Percentiles rank a stretch among this genome's conserved stretches.
Evolutionary conservation across 2,329 filamentous ascomycete genomes (phyloP).

Genomic region (Harringtonia lauricola): DNA sequence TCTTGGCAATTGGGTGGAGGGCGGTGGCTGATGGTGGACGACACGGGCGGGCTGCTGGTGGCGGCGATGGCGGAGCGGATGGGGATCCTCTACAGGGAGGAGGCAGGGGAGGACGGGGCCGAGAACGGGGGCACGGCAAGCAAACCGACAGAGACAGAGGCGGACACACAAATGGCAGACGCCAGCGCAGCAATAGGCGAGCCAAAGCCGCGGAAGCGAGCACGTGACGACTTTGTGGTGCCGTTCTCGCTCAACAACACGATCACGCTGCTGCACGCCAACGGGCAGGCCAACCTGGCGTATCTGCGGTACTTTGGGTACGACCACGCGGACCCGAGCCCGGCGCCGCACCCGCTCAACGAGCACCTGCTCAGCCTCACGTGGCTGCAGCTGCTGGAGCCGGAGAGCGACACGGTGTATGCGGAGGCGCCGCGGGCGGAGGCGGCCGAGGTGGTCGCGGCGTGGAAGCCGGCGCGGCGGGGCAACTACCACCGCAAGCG

Average conservation of each 20-base stretch:
- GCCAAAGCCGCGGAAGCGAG: conserved; percentile 14
- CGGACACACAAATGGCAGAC: not conserved
- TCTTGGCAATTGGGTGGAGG: conserved; percentile 16
- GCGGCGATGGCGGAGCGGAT: conserved; percentile 82
- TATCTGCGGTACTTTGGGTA: conserved; percentile 85
- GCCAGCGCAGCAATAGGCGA: not conserved
- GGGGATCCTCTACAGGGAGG: conserved; percentile 56
- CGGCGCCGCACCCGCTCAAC: conserved; percentile 65
- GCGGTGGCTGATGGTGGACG: conserved; percentile 75
- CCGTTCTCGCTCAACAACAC: conserved; percentile 63
- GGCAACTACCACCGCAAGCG: conserved; percentile 85
- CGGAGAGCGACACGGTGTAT: conserved; percentile 65
- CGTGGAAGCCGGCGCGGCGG: conserved; percentile 72
- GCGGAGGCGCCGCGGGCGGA: conserved; percentile 49
- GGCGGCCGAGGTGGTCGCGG: conserved; percentile 47
- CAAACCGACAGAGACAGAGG: not conserved
- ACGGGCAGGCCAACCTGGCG: conserved; percentile 77
- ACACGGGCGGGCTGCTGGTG: conserved; percentile 72
- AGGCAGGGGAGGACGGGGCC: conserved; percentile 8
- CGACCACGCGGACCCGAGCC: conserved; percentile 56
- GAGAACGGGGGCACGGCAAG: not conserved
- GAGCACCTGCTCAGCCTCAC: conserved; percentile 73
- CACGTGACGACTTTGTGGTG: conserved; percentile 42
- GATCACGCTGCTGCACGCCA: conserved; percentile 69
- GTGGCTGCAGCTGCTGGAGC: conserved; percentile 83